Percentiles rank a stretch among this genome's conserved stretches.
phyloP scores from a whole-genome alignment of 2,329 filamentous ascomycete genomes.

The Arthrobotrys musiformis region DNA sequence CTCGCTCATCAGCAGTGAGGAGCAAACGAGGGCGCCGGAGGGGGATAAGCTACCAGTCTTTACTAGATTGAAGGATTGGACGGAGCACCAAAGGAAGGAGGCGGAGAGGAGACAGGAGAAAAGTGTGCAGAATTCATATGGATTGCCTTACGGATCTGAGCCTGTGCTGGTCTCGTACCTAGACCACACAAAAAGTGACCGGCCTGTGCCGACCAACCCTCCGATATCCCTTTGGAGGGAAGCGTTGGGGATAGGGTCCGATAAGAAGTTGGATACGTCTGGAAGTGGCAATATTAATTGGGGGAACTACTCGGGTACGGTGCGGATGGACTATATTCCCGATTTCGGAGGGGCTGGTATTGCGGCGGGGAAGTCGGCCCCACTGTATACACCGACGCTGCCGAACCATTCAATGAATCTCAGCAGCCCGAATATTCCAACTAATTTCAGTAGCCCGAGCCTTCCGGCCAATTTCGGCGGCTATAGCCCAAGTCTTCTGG shows the following conservation, averaged over 20 bases:
- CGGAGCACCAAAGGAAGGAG: conserved; percentile 26
- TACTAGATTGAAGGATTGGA: conserved; percentile 48
- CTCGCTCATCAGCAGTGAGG: conserved; percentile 39
- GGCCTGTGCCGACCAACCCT: background rate
- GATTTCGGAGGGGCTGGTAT: background rate
- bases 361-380: background rate
- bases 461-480: too few relatives aligned
- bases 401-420: too few relatives aligned
- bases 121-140: too few relatives aligned
- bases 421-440: conserved; percentile 4
- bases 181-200: too few relatives aligned
- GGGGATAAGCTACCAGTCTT: conserved; percentile 48
- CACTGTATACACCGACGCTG: background rate
- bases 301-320: background rate
- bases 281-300: background rate
- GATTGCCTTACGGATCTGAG: conserved; percentile 2
- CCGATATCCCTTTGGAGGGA: background rate
- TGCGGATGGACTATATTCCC: background rate
- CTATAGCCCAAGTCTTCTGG: too few relatives aligned
- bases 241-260: background rate
- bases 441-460: background rate
- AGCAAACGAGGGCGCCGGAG: conserved; percentile 47
- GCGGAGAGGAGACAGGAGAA: background rate
- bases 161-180: too few relatives aligned
- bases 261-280: background rate